Evolutionary conservation across 768 basidiomycete genomes (phyloP).

Genomic region (Filobasidium floriforme): DNA sequence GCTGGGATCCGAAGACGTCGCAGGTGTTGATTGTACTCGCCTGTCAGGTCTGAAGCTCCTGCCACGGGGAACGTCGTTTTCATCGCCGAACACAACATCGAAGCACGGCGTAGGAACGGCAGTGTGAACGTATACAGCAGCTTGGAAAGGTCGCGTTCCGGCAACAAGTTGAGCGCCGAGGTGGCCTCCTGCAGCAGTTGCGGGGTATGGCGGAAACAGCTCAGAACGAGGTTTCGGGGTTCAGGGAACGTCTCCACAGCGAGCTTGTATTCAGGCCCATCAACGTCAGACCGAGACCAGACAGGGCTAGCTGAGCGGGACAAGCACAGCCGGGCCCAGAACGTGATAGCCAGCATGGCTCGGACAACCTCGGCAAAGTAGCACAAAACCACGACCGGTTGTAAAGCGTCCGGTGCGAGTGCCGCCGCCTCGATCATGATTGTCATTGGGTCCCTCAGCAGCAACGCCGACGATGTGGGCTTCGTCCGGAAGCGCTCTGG

Average conservation of each 20-base stretch:
- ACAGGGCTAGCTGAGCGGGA: slow-evolving; percentile 7
- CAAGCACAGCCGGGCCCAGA: slow-evolving; percentile 32
- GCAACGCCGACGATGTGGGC: slow-evolving; percentile 73
- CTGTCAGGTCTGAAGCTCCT: slow-evolving; percentile 44
- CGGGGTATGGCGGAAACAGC: slow-evolving; percentile 78
- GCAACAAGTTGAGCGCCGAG: slow-evolving; percentile 67
- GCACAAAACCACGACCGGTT: slow-evolving; percentile 75
- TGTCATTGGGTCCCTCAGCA: slow-evolving; percentile 82
- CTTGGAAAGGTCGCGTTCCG: slow-evolving; percentile 76
- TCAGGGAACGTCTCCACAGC: slow-evolving; percentile 74
- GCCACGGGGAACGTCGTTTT: slow-evolving; percentile 29
- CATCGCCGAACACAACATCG: slow-evolving; percentile 72
- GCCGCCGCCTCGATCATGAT: slow-evolving; percentile 84
- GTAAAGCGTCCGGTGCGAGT: slow-evolving; percentile 78
- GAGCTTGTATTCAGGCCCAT: slow-evolving; percentile 50
- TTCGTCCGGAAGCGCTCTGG: slow-evolving; percentile 88
- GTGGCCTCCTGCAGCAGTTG: slow-evolving; percentile 78
- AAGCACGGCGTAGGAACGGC: slow-evolving; percentile 80
- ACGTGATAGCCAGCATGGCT: slow-evolving; percentile 64
- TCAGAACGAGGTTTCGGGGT: slow-evolving; percentile 47
- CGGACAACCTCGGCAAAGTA: slow-evolving; percentile 88
- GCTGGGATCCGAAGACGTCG: slow-evolving; percentile 68
- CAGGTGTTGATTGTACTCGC: slow-evolving; percentile 75
- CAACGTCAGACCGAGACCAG: slow-evolving; percentile 33
- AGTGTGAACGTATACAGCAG: slow-evolving; percentile 78